phyloP scores from a whole-genome alignment of 164 flowering plant species.

The Piper betle region DNA sequence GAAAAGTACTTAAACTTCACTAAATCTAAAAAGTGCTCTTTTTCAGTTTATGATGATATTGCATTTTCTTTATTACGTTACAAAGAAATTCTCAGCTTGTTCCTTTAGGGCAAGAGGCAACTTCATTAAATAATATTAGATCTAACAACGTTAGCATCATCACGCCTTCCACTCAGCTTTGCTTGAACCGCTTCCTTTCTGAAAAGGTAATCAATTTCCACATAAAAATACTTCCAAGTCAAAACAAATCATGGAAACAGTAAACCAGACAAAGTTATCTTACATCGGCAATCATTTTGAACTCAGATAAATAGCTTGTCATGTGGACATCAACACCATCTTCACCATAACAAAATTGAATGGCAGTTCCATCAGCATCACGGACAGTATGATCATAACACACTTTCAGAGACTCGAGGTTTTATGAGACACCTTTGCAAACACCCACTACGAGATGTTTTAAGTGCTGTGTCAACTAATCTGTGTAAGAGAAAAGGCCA shows the following conservation, averaged over 20 bases:
- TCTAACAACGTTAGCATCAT: conserved; percentile 7
- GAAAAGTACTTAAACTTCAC: conserved; percentile 52
- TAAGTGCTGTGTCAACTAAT: conserved; percentile 94
- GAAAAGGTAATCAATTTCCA: not conserved
- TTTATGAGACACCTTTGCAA: conserved; percentile 84
- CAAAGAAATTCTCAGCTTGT: conserved; percentile 27
- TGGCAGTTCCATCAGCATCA: conserved; percentile 86
- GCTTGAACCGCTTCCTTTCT: conserved; percentile 29
- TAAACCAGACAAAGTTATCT: conserved; percentile 8
- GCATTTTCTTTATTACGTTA: conserved; percentile 10
- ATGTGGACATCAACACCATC: conserved; percentile 92
- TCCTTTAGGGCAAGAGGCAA: conserved; percentile 39
- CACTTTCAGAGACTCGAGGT: conserved; percentile 73
- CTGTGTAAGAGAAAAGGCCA: conserved; percentile 24
- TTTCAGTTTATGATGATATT: conserved; percentile 5
- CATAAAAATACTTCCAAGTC: too few relatives aligned
- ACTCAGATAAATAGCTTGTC: conserved; percentile 51
- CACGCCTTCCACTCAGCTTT: conserved; percentile 22
- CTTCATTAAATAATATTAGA: conserved; percentile 34
- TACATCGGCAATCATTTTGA: conserved; percentile 51
- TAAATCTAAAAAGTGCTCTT: conserved; percentile 38
- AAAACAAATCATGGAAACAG: too few relatives aligned
- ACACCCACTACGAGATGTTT: conserved; percentile 99
- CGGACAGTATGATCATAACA: conserved; percentile 90
- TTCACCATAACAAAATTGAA: conserved; percentile 88